A percentile compares a stretch with the other conserved stretches of the same genome.
These are phyloP conservation scores for Pichia sp. DNA, from an alignment of 1,139 yeast species.

Conservation along the genomic window DNA sequence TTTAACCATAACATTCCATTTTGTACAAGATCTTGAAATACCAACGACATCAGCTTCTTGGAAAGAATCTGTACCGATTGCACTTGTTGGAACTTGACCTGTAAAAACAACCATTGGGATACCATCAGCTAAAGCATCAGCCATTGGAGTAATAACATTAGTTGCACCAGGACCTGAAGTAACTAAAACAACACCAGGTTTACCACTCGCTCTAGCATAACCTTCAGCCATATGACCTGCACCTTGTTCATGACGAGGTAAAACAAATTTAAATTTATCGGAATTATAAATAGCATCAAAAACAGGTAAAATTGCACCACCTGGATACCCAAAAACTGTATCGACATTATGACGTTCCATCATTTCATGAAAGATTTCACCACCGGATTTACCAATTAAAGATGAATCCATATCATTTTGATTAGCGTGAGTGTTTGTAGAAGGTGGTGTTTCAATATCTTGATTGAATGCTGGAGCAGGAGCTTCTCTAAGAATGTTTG, in stretches of 20 bases:
- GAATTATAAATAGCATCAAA: constrained; percentile 95
- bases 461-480: constrained; percentile 23
- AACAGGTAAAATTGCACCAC: constrained; percentile 97
- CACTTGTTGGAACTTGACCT: constrained; percentile 93
- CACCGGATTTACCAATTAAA: constrained; percentile 91
- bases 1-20: constrained; percentile 99
- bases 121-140: constrained; percentile 96
- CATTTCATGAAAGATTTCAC: constrained; percentile 98
- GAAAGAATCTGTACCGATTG: constrained; percentile 97
- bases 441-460: constrained; percentile 4
- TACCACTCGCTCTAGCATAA: constrained; percentile 90
- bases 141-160: constrained; percentile 94
- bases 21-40: constrained; percentile 93
- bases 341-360: constrained; percentile 95
- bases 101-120: constrained; percentile 96
- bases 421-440: neutral
- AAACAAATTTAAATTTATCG: constrained; percentile 76
- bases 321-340: constrained; percentile 91
- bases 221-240: constrained; percentile 99
- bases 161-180: constrained; percentile 99
- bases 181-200: constrained; percentile 96
- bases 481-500: constrained; percentile 32
- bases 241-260: constrained; percentile 98
- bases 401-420: constrained; percentile 60
- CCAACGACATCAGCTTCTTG: constrained; percentile 99